Base-by-base conservation (phyloP, 371 early-diverging fungal genomes). In the Funneliformis caledonium region DNA sequence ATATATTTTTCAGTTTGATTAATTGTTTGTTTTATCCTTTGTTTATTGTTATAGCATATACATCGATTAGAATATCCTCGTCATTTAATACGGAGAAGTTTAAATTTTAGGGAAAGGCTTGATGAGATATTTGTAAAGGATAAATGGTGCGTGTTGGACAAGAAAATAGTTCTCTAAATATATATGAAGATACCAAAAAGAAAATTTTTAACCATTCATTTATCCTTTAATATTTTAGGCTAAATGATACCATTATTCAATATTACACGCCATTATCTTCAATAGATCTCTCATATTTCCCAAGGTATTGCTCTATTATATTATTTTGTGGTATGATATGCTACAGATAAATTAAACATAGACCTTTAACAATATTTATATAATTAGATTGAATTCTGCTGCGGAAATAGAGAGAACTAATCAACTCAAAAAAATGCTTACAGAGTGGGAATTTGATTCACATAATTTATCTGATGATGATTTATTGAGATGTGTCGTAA, bases 401-500 rank as follows among this genome's bases (percentile, higher is more conserved):
- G 82, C 82, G 45, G 82, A 82, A 11, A 85, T 86, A 43, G 86
- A 89, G 73, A 85, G 87, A 52, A 85, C 84, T 1, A 84, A 83
- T 26, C 72, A 86, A 56, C 86, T 90, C 6, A 84, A 85, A 82
- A 75, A 70, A 16, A 88, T 85, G 70, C 82, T 93, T 2, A 83
- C 86, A 12, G 89, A 88, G 62, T 93, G 94, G 93, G 90, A 91
- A 59, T 92, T 92, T 82, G 87, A 88, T 82, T 92, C 94, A 14
- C 90, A 91, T 82, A 90, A 90, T 73, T 83, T 92, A 42, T 83
- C 87, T 47, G 88, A 88, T 61, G 85, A 87, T 47, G 94, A 94
- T 69, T 82, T 92, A 67, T 86, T 93, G 81, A 92, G 92, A 77
- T 90, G 91, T 77, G 91, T 89, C 1, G 87, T 88, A 73, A 83